Conservation (phyloP, 2,329 filamentous ascomycete species). For the Plenodomus lindquistii region DNA sequence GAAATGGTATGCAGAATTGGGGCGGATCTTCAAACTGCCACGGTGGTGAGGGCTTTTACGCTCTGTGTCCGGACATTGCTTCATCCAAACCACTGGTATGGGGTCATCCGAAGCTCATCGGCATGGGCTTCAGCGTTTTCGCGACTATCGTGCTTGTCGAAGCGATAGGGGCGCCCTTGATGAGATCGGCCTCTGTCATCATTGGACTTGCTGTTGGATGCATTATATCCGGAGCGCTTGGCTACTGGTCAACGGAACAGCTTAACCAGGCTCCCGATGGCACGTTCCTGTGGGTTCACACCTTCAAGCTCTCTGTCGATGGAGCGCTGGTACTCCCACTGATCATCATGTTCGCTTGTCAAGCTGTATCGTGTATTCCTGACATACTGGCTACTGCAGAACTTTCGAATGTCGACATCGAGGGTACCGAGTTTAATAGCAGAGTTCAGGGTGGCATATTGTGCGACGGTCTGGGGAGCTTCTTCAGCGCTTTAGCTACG, state of each 20-base stretch:
- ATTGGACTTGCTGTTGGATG: constrained; percentile 33
- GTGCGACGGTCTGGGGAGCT: constrained; percentile 32
- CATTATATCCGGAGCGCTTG: constrained; percentile 32
- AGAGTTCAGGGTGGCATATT: constrained; percentile 32
- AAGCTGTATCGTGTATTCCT: constrained; percentile 44
- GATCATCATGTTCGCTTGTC: constrained; percentile 36
- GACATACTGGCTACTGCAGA: constrained; percentile 36
- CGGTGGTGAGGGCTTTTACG: constrained; percentile 29
- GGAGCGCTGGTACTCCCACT: constrained; percentile 30
- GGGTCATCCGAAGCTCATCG: constrained; percentile 36
- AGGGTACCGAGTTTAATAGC: constrained; percentile 32
- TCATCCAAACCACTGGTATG: constrained; percentile 34
- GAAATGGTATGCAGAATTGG: constrained; percentile 36
- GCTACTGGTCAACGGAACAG: constrained; percentile 25
- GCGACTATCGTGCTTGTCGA: constrained; percentile 33
- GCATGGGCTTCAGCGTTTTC: constrained; percentile 34
- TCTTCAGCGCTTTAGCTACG: constrained; percentile 31
- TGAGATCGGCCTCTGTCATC: constrained; percentile 33
- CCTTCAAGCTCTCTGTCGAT: constrained; percentile 34
- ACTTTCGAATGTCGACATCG: constrained; percentile 29
- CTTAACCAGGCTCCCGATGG: constrained; percentile 24
- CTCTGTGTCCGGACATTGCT: too few relatives aligned
- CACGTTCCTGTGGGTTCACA: constrained; percentile 33
- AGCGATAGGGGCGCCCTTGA: constrained; percentile 30
- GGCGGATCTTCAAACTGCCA: constrained; percentile 34